Base-by-base conservation (phyloP, 768 basidiomycete genomes). In the Psilocybe subaeruginosa region DNA sequence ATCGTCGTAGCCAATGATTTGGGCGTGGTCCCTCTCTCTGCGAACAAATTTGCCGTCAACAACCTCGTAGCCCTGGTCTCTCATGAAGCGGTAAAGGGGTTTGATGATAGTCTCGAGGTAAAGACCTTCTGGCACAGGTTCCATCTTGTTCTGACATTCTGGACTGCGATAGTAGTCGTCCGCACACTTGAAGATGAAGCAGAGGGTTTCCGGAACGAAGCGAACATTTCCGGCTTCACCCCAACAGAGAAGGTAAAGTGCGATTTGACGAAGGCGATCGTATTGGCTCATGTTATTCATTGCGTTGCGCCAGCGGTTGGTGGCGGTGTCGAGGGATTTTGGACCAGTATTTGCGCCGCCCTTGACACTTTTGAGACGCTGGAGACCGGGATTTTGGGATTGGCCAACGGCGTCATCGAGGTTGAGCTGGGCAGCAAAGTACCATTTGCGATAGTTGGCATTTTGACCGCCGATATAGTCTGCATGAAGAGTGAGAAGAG, bases 251-350 rank as follows among this genome's bases (percentile, higher is more conserved):
- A 99, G 85, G 74, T 90, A 99, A 45, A 99, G 88, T 2, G 97
- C 96, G 63, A 99, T 87, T 75, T 99, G 97, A 12, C 97, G 90
- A 45, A 99, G 85, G 70, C 96, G 89, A 73, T 99, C 97, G 76
- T 99, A 99, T 72, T 97, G 93, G 76, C 91, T 94, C 97, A 99
- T 99, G 78, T 89, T 95, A 80, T 95, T 92, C 97, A 99, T 99
- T 57, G 97, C 97, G 69, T 92, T 94, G 51, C 97, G 85, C 97
- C 97, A 99, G 58, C 97, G 85, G 72, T 91, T 92, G 68, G 95
- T 85, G 16, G 97, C 97, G 53, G 88, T 91, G 74, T 98, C 95
- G 61, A 99, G 89, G 37, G 93, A 92, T 74, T 97, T 98, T 66
- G 74, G 73, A 54, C 77, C 75, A 37, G 74, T 73, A 31, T 85